Base-by-base conservation (phyloP, 2,329 filamentous ascomycete species). In the Cordyceps tenuipes region DNA sequence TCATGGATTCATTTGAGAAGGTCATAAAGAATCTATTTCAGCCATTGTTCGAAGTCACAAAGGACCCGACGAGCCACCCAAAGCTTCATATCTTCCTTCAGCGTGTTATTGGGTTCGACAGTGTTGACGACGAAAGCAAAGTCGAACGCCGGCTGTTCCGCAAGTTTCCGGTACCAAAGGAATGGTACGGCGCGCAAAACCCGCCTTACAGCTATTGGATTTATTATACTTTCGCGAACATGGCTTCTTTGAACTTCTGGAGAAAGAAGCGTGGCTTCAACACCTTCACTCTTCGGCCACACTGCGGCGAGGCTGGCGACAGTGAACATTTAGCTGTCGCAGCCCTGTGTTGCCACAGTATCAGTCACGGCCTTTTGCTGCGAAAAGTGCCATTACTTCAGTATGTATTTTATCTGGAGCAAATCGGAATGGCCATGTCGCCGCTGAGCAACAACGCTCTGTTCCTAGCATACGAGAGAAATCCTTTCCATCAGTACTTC, bases 381-480 rank as follows among this genome's bases (percentile, higher is more conserved):
- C 88, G 94, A 63, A 99, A 99, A 71, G 92, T 97, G 3, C 94
- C 94, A 2, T 76, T 99, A 62, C 76, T 99, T 59, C 94, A 99
- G 73, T 99, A 99, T 73, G 85, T 97, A 55, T 99, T 96, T 76
- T 99, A 99, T 68, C 84, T 99, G 21, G 92, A 99, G 70, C 93
- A 97, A 70, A 97, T 99, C 63, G 94, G 94, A 61, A 94, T 99
- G 64, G 94, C 94, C 63, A 99, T 99, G 94, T 97, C 93, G n/a
- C 94, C 94, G 2, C 81, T 99, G 50, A 96, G 91, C 73, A 99
- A 99, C 77, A 99, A 99, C 68, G 94, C 94, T 0, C 77, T 99
- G 36, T 99, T 99, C 76, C 77, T 99, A 57, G 91, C 93, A 1
- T 97, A 99, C 69, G 94, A 99, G 73, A 86, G 95, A 62, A 99